phyloP scores from a whole-genome alignment of 1,139 yeast genomes.

The Scheffersomyces quercinus region DNA sequence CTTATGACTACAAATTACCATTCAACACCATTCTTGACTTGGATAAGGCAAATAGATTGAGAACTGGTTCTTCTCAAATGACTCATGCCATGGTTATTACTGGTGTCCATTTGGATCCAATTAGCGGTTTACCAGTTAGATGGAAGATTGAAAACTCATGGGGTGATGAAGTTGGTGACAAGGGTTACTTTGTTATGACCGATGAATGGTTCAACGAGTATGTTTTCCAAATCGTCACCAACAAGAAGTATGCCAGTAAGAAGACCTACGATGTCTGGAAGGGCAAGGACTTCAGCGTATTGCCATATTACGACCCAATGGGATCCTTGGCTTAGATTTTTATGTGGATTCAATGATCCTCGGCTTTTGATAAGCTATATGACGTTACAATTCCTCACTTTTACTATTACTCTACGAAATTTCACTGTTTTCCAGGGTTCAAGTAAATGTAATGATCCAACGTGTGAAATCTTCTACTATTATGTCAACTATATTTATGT shows the following conservation, averaged over 20 bases:
- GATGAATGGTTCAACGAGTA: conserved; percentile 82
- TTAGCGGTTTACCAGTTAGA: conserved; percentile 54
- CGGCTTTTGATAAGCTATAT: too few relatives aligned
- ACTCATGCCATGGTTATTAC: conserved; percentile 86
- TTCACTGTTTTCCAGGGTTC: too few relatives aligned
- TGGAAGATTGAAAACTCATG: conserved; percentile 88
- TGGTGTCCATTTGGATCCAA: conserved; percentile 59
- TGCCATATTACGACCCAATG: conserved; percentile 87
- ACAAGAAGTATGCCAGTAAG: conserved; percentile 49
- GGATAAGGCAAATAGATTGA: conserved; percentile 54
- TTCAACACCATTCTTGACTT: conserved; percentile 53
- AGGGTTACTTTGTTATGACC: conserved; percentile 79
- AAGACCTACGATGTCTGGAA: conserved; percentile 49
- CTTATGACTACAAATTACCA: conserved; percentile 69
- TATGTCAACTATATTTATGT: too few relatives aligned
- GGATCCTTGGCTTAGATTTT: conserved; percentile 64
- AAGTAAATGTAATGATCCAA: too few relatives aligned
- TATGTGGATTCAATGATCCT: too few relatives aligned
- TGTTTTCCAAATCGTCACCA: conserved; percentile 79
- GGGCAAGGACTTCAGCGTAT: conserved; percentile 51
- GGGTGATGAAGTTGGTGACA: conserved; percentile 74
- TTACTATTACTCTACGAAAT: too few relatives aligned
- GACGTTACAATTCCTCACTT: too few relatives aligned
- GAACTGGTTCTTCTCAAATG: conserved; percentile 63
- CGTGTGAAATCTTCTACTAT: too few relatives aligned